Percentiles rank a stretch among this genome's conserved stretches.
Conservation (phyloP, 2,329 filamentous ascomycete genomes). For the Cladophialophora psammophila region DNA sequence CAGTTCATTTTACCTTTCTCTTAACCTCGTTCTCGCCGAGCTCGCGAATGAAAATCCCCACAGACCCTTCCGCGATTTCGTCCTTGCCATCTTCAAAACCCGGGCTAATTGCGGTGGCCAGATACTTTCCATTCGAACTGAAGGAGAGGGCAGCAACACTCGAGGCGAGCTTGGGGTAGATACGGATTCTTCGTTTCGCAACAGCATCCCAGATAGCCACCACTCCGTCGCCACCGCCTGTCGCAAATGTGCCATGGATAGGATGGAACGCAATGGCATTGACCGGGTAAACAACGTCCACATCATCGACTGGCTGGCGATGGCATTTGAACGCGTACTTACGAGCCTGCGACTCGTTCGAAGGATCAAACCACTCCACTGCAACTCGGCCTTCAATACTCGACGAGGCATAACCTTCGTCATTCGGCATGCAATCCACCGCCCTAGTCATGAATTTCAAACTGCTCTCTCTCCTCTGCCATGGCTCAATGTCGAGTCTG, state of each 20-base stretch:
- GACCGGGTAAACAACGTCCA: slow-evolving; percentile 88
- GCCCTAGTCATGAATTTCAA: slow-evolving; percentile 95
- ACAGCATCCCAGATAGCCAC: slow-evolving; percentile 94
- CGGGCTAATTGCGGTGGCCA: slow-evolving; percentile 82
- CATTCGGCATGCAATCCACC: slow-evolving; percentile 95
- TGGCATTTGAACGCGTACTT: slow-evolving; percentile 99
- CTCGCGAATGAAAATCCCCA: slow-evolving; percentile 82
- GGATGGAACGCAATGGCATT: slow-evolving; percentile 91
- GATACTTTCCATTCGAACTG: slow-evolving; percentile 75
- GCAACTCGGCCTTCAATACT: slow-evolving; percentile 95
- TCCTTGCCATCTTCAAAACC: slow-evolving; percentile 89
- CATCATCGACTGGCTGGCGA: slow-evolving; percentile 72
- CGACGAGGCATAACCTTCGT: slow-evolving; percentile 88
- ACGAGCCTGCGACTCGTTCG: slow-evolving; percentile 81
- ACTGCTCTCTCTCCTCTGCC: slow-evolving; percentile 92
- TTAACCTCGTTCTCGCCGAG: slow-evolving; percentile 87
- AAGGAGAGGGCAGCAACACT: slow-evolving; percentile 81
- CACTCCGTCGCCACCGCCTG: slow-evolving; percentile 86
- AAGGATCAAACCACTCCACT: slow-evolving; percentile 97
- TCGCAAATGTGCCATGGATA: slow-evolving; percentile 81
- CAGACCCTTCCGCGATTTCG: slow-evolving; percentile 72
- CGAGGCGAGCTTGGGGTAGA: slow-evolving; percentile 84
- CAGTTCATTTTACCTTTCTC: slow-evolving; percentile 76
- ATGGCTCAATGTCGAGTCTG: slow-evolving; percentile 71
- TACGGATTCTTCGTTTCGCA: slow-evolving; percentile 85